phyloP scores from a whole-genome alignment of 1,284 basidiomycete species.

The Laetiporus sulphureus region DNA sequence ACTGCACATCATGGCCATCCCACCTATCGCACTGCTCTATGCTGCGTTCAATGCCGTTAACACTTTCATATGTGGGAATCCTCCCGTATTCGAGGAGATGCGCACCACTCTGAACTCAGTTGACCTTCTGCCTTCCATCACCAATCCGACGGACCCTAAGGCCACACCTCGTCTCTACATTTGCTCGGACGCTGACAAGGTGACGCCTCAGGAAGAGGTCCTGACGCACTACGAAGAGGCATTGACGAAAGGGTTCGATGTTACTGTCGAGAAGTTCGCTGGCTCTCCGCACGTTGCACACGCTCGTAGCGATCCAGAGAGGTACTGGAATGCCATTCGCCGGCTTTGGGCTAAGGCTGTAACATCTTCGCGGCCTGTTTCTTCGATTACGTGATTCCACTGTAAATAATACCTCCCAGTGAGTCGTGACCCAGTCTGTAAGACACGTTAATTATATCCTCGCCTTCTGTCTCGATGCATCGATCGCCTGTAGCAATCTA shows the following conservation, averaged over 20 bases:
- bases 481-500: too few relatives aligned
- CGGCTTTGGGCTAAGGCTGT: constrained; percentile 8
- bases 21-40: constrained; percentile 6
- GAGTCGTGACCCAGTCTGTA: too few relatives aligned
- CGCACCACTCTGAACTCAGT: constrained; percentile 5
- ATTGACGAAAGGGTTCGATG: constrained; percentile 7
- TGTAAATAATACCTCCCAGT: too few relatives aligned
- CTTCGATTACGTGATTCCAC: too few relatives aligned
- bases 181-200: constrained; percentile 7
- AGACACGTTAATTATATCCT: too few relatives aligned
- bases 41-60: constrained; percentile 4
- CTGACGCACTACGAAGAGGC: constrained; percentile 6
- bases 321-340: constrained; percentile 11
- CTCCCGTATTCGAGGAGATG: constrained; percentile 8
- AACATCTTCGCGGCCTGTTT: too few relatives aligned
- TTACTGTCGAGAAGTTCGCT: constrained; percentile 8
- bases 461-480: too few relatives aligned
- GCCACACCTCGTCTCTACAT: constrained; percentile 9
- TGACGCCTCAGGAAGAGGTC: constrained; percentile 4
- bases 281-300: constrained; percentile 8
- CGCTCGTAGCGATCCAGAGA: constrained; percentile 7
- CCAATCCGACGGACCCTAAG: background rate
- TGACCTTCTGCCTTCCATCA: constrained; percentile 7
- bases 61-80: constrained; percentile 5
- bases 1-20: constrained; percentile 7